Base-by-base conservation (phyloP, 352 stramenopile species). In the Phytopythium oedochilum region DNA sequence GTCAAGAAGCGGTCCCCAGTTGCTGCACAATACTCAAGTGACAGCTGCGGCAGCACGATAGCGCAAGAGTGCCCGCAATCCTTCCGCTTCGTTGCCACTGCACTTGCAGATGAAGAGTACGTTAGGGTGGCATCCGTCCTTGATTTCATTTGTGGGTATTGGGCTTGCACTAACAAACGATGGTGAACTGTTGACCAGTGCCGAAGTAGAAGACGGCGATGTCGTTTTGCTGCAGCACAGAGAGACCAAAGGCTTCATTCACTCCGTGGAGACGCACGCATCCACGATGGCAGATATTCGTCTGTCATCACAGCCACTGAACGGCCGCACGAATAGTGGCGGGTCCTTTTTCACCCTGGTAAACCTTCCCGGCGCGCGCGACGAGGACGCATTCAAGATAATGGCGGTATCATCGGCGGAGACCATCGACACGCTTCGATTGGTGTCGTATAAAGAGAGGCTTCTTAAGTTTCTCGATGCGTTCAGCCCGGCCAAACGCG, bases 311-410 rank as follows among this genome's bases (percentile, higher is more conserved):
- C 83, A 84, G 26, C 66, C 75, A 10, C 55, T 87, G 26, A 60
- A 63, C n/a, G 73, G 39, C 29, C 58, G 64, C 17, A 39, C 47
- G 18, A 61, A 45, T 11, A 57, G 34, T 7, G 62, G 50, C 6
- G 63, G 47, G 34, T 68, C 67, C 5, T 71, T 67, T 2, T 86
- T 86, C 31, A 67, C 64, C 17, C 71, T 87, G 10, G 68, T 79
- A 15, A 64, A 73, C 5, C 60, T 86, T 1, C 66, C 67, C 34
- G 78, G 75, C 15, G 63, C 70, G 11, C 71, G 77, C 47, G 80
- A 91, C 60, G 75, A 91, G 59, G 78, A 89, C 46, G 80, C 80
- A 12, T 90, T 90, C 59, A 81, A 82, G 43, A 66, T 89, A 36
- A 48, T 88, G 8, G 38, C 55, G 8, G 80, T 85, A 8, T 42